Conservation (phyloP, 2,329 filamentous ascomycete genomes). For the Blumeriella jaapii region DNA sequence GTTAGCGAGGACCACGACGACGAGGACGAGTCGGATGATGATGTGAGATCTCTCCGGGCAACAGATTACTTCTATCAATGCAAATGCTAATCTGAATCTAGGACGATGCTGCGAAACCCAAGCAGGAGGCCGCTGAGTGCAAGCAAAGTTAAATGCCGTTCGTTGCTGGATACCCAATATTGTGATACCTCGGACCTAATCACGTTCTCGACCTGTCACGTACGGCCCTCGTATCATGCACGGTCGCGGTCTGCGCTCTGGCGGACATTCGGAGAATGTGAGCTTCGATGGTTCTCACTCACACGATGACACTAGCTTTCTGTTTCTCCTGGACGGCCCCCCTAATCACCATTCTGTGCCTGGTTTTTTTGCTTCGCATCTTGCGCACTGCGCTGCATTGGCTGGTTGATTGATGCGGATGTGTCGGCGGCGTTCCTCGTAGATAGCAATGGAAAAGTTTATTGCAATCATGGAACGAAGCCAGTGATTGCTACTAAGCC, state of each 20-base stretch:
- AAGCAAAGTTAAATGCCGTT: constrained; percentile 70
- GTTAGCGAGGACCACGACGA: constrained; percentile 64
- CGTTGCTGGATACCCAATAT: constrained; percentile 3
- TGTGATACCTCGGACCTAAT: constrained; percentile 1
- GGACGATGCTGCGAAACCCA: constrained; percentile 82
- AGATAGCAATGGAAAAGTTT: constrained; percentile 17
- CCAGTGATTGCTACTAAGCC: too few relatives aligned
- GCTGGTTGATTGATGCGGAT: constrained; percentile 15
- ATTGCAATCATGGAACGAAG: constrained; percentile 3
- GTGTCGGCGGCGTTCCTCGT: constrained; percentile 18
- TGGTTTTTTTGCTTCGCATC: constrained; percentile 9
- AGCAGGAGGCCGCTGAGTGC: constrained; percentile 90
- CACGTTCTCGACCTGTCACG: constrained; percentile 6
- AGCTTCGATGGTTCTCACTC: constrained; percentile 12
- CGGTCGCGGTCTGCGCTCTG: constrained; percentile 8
- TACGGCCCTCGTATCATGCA: constrained; percentile 1
- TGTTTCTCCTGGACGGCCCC: constrained; percentile 24
- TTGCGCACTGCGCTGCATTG: constrained; percentile 14
- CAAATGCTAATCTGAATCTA: constrained; percentile 30
- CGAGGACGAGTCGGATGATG: constrained; percentile 71
- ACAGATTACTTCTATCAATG: constrained; percentile 6
- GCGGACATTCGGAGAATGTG: constrained; percentile 6
- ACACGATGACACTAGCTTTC: constrained; percentile 7
- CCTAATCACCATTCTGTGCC: constrained; percentile 21
- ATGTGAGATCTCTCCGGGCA: constrained; percentile 40